Evolutionary conservation across 257 asterid genomes (phyloP).

Genomic region (Scutellaria barbata): DNA sequence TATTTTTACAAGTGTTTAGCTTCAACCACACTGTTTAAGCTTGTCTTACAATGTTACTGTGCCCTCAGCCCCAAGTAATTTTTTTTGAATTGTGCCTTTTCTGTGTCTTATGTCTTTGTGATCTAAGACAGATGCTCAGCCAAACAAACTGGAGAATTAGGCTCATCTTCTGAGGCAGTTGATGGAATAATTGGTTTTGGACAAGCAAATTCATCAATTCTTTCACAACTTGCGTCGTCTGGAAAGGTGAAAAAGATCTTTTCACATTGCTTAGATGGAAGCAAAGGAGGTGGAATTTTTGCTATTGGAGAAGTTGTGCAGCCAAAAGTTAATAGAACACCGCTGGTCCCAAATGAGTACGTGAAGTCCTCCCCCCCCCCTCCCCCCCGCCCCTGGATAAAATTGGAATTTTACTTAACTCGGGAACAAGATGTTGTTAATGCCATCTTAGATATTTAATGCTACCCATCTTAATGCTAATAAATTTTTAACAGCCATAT

Average conservation of each 20-base stretch:
- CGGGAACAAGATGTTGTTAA: neutral
- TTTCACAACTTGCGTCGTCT: slow-evolving; percentile 88
- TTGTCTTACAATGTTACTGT: slow-evolving; percentile 15
- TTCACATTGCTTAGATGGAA: slow-evolving; percentile 94
- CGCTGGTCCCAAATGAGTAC: slow-evolving; percentile 77
- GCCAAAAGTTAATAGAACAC: slow-evolving; percentile 80
- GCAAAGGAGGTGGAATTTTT: slow-evolving; percentile 91
- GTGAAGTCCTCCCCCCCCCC: slow-evolving; percentile 34
- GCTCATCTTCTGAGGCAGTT: slow-evolving; percentile 84
- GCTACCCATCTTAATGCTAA: neutral
- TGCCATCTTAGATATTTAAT: too few species aligned
- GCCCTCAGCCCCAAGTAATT: neutral
- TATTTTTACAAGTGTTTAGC: neutral
- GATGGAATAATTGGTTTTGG: slow-evolving; percentile 98
- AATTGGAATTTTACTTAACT: neutral
- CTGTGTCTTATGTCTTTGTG: slow-evolving; percentile 41
- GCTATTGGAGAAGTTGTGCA: slow-evolving; percentile 91
- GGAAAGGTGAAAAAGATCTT: slow-evolving; percentile 78
- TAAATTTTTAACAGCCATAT: neutral
- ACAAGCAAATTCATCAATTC: slow-evolving; percentile 88
- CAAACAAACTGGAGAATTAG: slow-evolving; percentile 86
- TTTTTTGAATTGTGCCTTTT: slow-evolving; percentile 23
- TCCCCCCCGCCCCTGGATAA: slow-evolving; percentile 3
- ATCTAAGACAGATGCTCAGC: slow-evolving; percentile 79
- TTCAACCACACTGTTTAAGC: slow-evolving; percentile 11